Base-by-base conservation (phyloP, 352 stramenopile species). In the Thalassiosira livingstoniorum region DNA sequence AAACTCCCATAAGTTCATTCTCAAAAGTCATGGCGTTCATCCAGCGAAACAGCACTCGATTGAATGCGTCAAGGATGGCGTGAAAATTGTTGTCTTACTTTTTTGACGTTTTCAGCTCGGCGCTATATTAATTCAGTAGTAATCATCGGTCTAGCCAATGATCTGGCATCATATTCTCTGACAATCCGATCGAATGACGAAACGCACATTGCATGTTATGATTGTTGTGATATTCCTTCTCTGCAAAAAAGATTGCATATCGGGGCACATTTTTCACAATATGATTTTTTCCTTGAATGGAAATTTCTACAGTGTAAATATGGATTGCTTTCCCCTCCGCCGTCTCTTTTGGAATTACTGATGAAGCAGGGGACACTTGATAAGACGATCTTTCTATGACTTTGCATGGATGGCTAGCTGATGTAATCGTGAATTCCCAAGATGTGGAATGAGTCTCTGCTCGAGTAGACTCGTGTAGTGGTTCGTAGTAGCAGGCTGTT, bases 131-230 rank as follows among this genome's bases (percentile, higher is more conserved):
- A n/a, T n/a, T n/a, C n/a, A n/a, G n/a, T n/a, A n/a, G n/a, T n/a
- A n/a, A n/a, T n/a, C n/a, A n/a, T n/a, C n/a, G n/a, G n/a, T n/a
- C n/a, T n/a, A n/a, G n/a, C 47, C 47, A 58, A 23, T 27, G 11
- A 7, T 7, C 47, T n/a, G 47, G 47, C 11, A 58, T 58, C 47
- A 58, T 58, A 29, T 58, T n/a, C 21, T 58, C 47, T 7, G 47
- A n/a, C n/a, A 58, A 27, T 4, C 11, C 11, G 4, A 58, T 58
- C 21, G 27, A 58, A 58, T 4, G 21, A 29, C 47, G 82, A 67
- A 91, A 91, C 21, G 75, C 80, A 70, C 83, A 86, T 0, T 32
- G 2, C 23, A 84, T 57, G 68, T 83, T 77, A 15, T 80, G 51
- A 63, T 89, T 78, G 25, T 43, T 65, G 29, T 65, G 66, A 55